phyloP scores from a whole-genome alignment of 192 early-diverging fungal genomes.

The Lobosporangium transversale region DNA sequence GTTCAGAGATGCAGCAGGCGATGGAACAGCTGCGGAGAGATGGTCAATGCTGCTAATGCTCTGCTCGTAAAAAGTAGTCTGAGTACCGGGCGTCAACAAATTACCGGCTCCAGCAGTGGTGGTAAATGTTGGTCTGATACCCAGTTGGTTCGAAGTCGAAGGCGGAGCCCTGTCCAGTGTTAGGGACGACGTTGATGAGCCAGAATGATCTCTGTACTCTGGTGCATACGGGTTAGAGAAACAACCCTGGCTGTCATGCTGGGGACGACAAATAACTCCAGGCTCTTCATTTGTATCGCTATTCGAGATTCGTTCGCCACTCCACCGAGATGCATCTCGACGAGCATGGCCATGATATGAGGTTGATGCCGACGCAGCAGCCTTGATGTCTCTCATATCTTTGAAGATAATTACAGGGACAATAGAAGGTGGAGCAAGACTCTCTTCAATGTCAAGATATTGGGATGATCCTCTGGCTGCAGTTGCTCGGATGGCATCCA shows the following conservation, averaged over 20 bases:
- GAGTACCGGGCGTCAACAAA: slow-evolving; percentile 27
- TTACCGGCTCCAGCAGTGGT: slow-evolving; percentile 20
- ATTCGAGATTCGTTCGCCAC: slow-evolving; percentile 45
- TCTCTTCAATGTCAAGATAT: too few relatives aligned
- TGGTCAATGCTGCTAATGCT: slow-evolving; percentile 40
- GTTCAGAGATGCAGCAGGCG: slow-evolving; percentile 24
- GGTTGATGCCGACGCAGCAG: slow-evolving; percentile 23
- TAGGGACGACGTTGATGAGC: slow-evolving; percentile 31
- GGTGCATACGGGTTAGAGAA: background rate
- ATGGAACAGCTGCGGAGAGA: slow-evolving; percentile 8
- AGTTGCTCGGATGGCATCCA: slow-evolving; percentile 25
- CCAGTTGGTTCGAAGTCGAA: background rate
- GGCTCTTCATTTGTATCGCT: slow-evolving; percentile 30
- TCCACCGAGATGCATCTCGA: slow-evolving; percentile 37
- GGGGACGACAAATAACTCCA: background rate
- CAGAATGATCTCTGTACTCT: slow-evolving; percentile 12
- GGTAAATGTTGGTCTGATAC: background rate
- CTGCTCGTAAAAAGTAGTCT: slow-evolving; percentile 26
- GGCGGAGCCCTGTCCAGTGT: slow-evolving; percentile 6
- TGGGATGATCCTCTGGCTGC: background rate
- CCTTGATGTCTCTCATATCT: slow-evolving; percentile 32
- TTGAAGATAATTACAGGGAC: slow-evolving; percentile 51
- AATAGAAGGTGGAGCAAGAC: background rate
- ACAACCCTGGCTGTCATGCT: background rate
- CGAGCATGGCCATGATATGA: slow-evolving; percentile 37